Base-by-base conservation (phyloP, 2,329 filamentous ascomycete species). In the Neonectria hederae region DNA sequence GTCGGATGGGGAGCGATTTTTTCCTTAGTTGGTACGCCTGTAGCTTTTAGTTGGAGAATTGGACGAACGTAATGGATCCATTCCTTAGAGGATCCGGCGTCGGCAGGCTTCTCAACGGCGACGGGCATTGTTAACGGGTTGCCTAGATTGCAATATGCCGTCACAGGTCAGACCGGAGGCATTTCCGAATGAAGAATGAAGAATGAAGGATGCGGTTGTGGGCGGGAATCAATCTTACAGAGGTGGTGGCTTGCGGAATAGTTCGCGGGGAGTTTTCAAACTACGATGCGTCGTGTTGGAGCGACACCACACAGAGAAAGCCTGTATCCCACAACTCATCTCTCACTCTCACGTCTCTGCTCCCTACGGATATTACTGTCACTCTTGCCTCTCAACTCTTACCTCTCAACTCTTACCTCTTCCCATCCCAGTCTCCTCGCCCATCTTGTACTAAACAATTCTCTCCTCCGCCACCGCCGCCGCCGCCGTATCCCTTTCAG, bases 1-100 rank as follows among this genome's bases (percentile, higher is more conserved):
- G 49, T 45, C 26, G 54, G 54, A 58, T 40, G 51, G 55, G 32
- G 55, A 69, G 70, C 70, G 70, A 65, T 22, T 59, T 66, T 65
- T 45, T 17, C n/a, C 38, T 21, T 63, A 53, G 54, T 45, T 45
- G 52, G 35, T 38, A 45, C 53, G 28, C 53, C 59, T 32, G 24
- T 32, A 42, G 58, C 35, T 62, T 45, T 62, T 62, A 62, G 59
- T 57, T 62, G 59, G 54, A 30, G 22, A n/a, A 28, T 17, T 22
- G 21, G 43, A 62, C 9, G 40, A 28, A 49, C 42, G 54, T 28
- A 52, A 56, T 57, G 46, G 59, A 57, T 52, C 59, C 53, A 57
- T 56, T 61, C 28, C 46, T 32, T 57, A 17, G 57, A 40, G 42
- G 57, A 60, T 22, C 32, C 38, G 49, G 54, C 49, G 19, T 46